Conservation (phyloP, 1,284 basidiomycete genomes). For the Puccinia triticina region DNA sequence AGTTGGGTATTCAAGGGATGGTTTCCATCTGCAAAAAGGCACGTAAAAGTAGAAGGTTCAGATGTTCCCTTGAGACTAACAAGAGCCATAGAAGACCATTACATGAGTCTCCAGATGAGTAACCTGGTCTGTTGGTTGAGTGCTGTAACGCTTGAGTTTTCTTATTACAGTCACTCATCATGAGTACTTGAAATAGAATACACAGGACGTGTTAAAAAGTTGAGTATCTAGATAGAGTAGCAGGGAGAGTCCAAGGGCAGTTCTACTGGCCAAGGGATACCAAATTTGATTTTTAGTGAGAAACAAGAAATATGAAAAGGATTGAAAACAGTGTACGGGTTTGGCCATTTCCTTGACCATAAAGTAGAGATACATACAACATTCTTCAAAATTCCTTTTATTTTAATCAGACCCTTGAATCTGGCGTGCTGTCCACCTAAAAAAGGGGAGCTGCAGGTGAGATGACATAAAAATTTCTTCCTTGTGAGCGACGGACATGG, state of each 20-base stretch:
- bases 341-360: no score
- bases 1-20: neutral
- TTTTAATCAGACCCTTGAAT: no score
- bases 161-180: neutral
- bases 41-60: neutral
- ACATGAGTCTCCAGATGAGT: neutral
- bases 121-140: neutral
- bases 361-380: no score
- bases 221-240: neutral
- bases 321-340: no score
- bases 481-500: no score
- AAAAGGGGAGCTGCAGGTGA: no score
- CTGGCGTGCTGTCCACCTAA: no score
- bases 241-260: neutral
- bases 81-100: neutral
- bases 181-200: neutral
- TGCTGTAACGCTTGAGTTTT: neutral
- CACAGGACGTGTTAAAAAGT: neutral
- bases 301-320: neutral
- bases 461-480: no score
- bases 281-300: no score
- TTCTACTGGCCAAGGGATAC: no score
- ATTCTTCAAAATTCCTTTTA: no score
- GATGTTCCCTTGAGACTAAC: neutral
- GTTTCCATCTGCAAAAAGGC: neutral